Evolutionary conservation across 352 stramenopile genomes (phyloP).

Genomic region (Phytophthora cactorum): DNA sequence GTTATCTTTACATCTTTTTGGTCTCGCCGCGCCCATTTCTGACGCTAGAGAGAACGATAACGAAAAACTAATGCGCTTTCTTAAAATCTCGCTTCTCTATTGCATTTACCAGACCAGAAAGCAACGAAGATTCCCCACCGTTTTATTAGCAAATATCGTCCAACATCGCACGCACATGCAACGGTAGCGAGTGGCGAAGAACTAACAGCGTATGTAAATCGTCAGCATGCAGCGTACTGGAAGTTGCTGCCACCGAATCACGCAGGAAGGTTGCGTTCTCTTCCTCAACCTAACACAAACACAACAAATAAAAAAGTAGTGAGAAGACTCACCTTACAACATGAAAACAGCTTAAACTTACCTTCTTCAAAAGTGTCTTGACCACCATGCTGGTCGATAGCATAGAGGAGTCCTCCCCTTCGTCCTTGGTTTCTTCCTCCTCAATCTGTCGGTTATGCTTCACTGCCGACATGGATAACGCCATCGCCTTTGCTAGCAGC

Average conservation of each 20-base stretch:
- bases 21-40: not conserved
- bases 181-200: slow-evolving; percentile 54
- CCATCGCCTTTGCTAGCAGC: slow-evolving; percentile 89
- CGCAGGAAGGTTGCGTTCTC: slow-evolving; percentile 69
- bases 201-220: slow-evolving; percentile 71
- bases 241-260: slow-evolving; percentile 53
- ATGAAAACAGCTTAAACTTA: slow-evolving; percentile 17
- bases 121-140: not conserved
- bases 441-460: slow-evolving; percentile 47
- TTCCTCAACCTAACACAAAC: slow-evolving; percentile 54
- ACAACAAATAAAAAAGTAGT: slow-evolving; percentile 9
- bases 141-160: slow-evolving; percentile 40
- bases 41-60: slow-evolving; percentile 24
- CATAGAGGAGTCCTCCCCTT: slow-evolving; percentile 21
- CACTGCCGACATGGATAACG: slow-evolving; percentile 85
- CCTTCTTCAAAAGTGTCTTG: slow-evolving; percentile 62
- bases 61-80: slow-evolving; percentile 20
- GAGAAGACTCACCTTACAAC: not conserved
- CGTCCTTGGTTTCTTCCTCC: slow-evolving; percentile 48
- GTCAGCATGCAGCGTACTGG: slow-evolving; percentile 62
- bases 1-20: slow-evolving; percentile 17
- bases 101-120: slow-evolving; percentile 10
- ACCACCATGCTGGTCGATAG: slow-evolving; percentile 41
- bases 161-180: slow-evolving; percentile 48
- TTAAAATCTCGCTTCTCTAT: slow-evolving; percentile 12